Conservation (phyloP, 2,329 filamentous ascomycete genomes). For the Penicillium sp. region DNA sequence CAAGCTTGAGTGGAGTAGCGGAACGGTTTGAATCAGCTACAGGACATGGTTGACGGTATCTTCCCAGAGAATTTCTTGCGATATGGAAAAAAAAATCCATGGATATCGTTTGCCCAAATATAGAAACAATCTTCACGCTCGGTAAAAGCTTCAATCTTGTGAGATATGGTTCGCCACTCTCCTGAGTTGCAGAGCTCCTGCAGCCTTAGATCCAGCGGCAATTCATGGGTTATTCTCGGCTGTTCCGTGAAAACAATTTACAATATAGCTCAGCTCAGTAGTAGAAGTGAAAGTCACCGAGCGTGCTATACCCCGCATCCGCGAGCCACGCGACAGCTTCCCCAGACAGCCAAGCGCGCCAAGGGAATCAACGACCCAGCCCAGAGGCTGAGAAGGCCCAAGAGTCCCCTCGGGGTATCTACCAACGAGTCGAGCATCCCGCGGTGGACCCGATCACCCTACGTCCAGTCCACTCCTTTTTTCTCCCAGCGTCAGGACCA, state of each 20-base stretch:
- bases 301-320: slow-evolving; percentile 29
- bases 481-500: neutral
- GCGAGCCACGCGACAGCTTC: slow-evolving; percentile 30
- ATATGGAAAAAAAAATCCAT: too few relatives aligned
- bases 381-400: neutral
- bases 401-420: slow-evolving; percentile 15
- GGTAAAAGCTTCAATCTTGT: neutral
- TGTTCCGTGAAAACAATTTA: neutral
- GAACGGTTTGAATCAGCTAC: too few relatives aligned
- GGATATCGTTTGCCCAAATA: neutral
- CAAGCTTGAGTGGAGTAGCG: too few relatives aligned
- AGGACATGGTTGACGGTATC: too few relatives aligned
- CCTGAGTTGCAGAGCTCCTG: neutral
- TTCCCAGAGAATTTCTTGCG: too few relatives aligned
- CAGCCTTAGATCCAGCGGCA: neutral
- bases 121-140: neutral
- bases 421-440: slow-evolving; percentile 6
- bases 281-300: slow-evolving; percentile 11
- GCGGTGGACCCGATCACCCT: neutral
- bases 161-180: neutral
- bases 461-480: too few relatives aligned
- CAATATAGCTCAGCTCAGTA: slow-evolving; percentile 6
- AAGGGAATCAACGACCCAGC: slow-evolving; percentile 11
- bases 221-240: neutral
- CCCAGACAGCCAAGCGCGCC: slow-evolving; percentile 31